phyloP scores from a whole-genome alignment of 129 eudicot species.

The Tagetes erecta region DNA sequence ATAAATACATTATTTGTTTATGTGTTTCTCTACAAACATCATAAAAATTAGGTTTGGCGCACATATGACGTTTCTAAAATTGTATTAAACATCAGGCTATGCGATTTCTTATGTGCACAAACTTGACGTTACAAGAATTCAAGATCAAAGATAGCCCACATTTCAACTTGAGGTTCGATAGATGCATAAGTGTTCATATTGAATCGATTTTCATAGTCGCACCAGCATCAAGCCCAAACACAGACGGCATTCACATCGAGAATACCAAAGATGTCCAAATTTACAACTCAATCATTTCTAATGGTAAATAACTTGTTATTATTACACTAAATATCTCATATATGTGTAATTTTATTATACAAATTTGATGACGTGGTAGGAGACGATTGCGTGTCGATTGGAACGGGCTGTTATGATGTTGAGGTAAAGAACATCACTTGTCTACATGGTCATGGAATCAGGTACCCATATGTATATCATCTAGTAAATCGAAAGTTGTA shows the following conservation, averaged over 20 bases:
- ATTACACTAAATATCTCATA: background rate
- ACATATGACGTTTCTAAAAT: too few relatives aligned
- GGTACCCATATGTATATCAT: constrained; percentile 37
- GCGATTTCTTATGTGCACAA: constrained; percentile 64
- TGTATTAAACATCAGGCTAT: constrained; percentile 42
- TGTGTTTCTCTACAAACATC: too few relatives aligned
- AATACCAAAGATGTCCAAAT: constrained; percentile 59
- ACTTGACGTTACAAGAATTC: constrained; percentile 59
- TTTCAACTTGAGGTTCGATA: constrained; percentile 64
- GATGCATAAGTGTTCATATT: constrained; percentile 48
- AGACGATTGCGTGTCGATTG: constrained; percentile 83
- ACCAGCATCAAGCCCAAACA: constrained; percentile 67
- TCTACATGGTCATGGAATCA: constrained; percentile 85
- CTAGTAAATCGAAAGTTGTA: background rate
- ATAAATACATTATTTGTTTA: background rate
- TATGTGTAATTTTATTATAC: background rate
- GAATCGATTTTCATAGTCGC: constrained; percentile 57
- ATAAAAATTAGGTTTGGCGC: background rate
- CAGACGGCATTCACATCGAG: constrained; percentile 79
- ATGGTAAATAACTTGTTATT: constrained; percentile 34
- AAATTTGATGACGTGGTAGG: constrained; percentile 37
- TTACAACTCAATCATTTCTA: constrained; percentile 59
- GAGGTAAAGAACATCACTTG: constrained; percentile 69
- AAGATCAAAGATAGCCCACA: constrained; percentile 60
- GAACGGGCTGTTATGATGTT: constrained; percentile 66